Evolutionary conservation across 2,329 filamentous ascomycete species (phyloP), one percentile per base, ranked within the genome.

Genomic region (Tympanopsis confertula): DNA sequence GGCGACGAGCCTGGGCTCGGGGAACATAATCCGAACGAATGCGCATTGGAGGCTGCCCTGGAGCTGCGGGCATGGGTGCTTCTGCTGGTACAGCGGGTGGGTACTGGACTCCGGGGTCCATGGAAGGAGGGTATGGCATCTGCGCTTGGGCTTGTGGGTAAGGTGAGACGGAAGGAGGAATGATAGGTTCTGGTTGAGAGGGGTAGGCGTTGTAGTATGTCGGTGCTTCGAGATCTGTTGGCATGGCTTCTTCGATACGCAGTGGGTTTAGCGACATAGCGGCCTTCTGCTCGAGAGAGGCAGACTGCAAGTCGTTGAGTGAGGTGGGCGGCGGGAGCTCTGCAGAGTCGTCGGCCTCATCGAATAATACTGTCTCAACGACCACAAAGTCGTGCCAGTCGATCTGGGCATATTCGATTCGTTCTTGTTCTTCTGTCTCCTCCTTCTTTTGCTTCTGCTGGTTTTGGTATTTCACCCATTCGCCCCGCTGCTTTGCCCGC

Each of bases 331-430:
- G 82, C 20, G 89, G 88, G 10, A 98, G 77, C 45, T 91, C 82
- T 26, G 79, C 77, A 44, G 84, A 74, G 47, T 95, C 88, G 56
- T 98, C 91, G 28, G 76, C 74, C 47, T 94, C 88, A 41, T 78
- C 87, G 58, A 98, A 98, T 13, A 86, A 69, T 38, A 98, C 88
- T 1, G 88, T 95, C 59, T 95, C 91, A 33, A 95, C 87, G 15
- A 98, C 83, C 22, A 89, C 81, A 50, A 98, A 98, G 55, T 96
- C 89, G 53, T 94, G 86, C 91, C 91, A 98, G 58, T 98, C 91
- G 44, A 98, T 91, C 49, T 91, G 82, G 1, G 83, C 82, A 57
- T 91, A 78, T 38, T 76, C 68, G 17, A 70, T 63, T 50, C 80
- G 79, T 56, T 94, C 85, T 51, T 86, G 78, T 53, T 93, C 84